Evolutionary conservation across 805 yeast genomes (phyloP), one percentile per base, ranked within the genome.

Genomic region (Candida broadrunensis): DNA sequence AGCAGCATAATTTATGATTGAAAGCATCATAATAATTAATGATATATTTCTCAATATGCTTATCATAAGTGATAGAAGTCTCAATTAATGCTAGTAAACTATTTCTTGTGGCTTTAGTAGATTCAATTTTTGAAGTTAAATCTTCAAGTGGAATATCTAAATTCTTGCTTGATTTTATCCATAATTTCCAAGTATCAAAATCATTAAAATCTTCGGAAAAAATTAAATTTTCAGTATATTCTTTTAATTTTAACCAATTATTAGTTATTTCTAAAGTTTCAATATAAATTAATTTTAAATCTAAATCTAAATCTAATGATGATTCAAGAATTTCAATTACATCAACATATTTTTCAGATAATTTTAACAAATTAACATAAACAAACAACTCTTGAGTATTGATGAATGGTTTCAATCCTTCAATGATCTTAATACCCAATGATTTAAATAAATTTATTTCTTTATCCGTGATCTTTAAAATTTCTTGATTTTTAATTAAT

Each of bases 361-460:
- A 48, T 34, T 65, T 58, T 44, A 81, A 59, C 2, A 86, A 70
- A 32, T 70, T 63, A 2, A 79, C 80, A 42, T 73, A 72, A 2
- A 88, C 77, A 47, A 66, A 87, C 2, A 75, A 62, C 44, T 89
- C 95, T 50, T 88, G 95, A 7, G 83, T 77, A 16, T 70, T 65
- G 31, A 65, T 48, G 34, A 72, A 65, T 1, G 91, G 87, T 33
- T 66, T 63, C 14, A 73, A 55, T n/a, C 61, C 60, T 21, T 75
- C 79, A 21, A 85, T 56, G 46, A 83, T 56, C 47, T 82, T 78
- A 43, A 71, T 52, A 0, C 88, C 90, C 25, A 88, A 62, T 43
- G 72, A 65, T 1, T 87, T 82, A 44, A 78, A 78, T 29, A 88
- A 60, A 29, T 57, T 64, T 37, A 54, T 52, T 48, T 81, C 85